Evolutionary conservation across 352 stramenopile species (phyloP), one percentile per base, ranked within the genome.

Genomic region (Aphanomyces stellatus): DNA sequence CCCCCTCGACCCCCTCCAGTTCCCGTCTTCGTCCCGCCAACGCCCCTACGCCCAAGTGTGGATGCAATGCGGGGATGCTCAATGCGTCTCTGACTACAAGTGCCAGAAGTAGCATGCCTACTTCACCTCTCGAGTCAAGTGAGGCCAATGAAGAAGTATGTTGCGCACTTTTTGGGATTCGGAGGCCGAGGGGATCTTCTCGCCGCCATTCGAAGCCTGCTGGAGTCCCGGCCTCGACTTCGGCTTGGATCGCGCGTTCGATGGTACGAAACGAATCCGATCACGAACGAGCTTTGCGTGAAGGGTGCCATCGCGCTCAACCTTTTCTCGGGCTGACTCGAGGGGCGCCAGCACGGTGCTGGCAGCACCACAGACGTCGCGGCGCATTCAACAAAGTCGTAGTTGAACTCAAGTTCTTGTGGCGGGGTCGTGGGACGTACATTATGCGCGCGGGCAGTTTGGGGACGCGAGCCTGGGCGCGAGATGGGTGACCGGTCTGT

Each of bases 131-230:
- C n/a, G n/a, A n/a, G n/a, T n/a, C n/a, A n/a, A n/a, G n/a, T n/a
- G n/a, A n/a, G n/a, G n/a, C n/a, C n/a, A n/a, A n/a, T 78, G 85
- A 0, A 85, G 88, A 46, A 94, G 75, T 62, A 95, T 57, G 72
- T 95, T 95, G 67, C 80, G 85, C 63, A 95, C 91, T 64, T 93
- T 92, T 30, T 82, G 78, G 66, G 89, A 85, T 68, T 95, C 84
- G 0, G 84, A 84, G 0, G 89, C 84, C 53, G 89, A 90, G 4
- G 83, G 82, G 75, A 95, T 90, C 17, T 84, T 84, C 62, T 95
- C 92, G 0, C 84, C 86, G 13, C 84, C 84, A 63, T 95, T 84
- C 19, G 93, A 68, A 62, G 90, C 93, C 1, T 93, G 72, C 69
- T 88, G 87, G 5, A 95, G 71, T 0, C 0, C 86, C 80, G 3